Evolutionary conservation across 352 stramenopile genomes (phyloP), one percentile per base, ranked within the genome.

Genomic region (Hyaloperonospora arabidopsidis): DNA sequence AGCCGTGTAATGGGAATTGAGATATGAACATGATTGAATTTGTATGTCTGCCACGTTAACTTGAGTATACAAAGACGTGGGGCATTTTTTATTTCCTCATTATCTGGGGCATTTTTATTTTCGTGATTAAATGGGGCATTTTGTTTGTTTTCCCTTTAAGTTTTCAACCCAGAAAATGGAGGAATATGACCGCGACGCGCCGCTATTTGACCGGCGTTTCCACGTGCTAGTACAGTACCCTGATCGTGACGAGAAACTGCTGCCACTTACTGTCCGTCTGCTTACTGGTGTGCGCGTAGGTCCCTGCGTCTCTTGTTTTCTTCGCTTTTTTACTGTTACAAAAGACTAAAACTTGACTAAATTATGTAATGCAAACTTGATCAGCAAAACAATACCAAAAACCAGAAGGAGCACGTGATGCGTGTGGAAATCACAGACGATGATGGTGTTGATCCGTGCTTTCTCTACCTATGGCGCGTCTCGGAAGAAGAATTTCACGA

Each of bases 401-500:
- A 80, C 65, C 80, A 90, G 52, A 95, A 90, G 59, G 86, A 95
- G 52, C 76, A 79, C 34, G 81, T 96, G 46, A 78, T 97, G 35
- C 89, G 91, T 51, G 87, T 97, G 23, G 90, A 97, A 64, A 87
- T 97, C 36, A 97, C 92, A 13, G 87, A 97, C 60, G 89, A 93
- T 43, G 82, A 97, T 41, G 84, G 96, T 39, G 71, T 62, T 4
- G 88, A 97, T 50, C 83, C 87, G 53, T 97, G 89, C 57, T 97
- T 97, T 59, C 60, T 97, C 43, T 97, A 93, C 59, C 72, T 93
- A 13, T 91, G 92, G 72, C 90, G 95, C 60, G 93, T 98, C 25
- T 93, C 84, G 19, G 93, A 98, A 61, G 87, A 96, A 61, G 89
- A 98, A 59, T 98, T 97, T 62, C 91, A 97, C 59, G 81, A 95